phyloP scores from a whole-genome alignment of 805 yeast species.

The Wickerhamiella kazuoi region DNA sequence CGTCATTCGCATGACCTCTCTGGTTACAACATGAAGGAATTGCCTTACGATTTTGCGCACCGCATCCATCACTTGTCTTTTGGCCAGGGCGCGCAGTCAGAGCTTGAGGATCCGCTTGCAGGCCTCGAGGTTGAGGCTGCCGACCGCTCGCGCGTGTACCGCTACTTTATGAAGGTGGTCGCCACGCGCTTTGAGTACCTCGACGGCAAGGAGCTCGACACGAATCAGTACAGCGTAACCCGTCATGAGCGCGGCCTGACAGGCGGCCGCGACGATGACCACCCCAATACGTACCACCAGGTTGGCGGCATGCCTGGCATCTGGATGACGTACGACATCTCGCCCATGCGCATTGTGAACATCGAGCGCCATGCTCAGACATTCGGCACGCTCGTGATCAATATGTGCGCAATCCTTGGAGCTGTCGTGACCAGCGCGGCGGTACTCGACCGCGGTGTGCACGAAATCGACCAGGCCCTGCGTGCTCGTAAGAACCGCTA shows the following conservation, averaged over 20 bases:
- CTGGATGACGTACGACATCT: conserved; percentile 73
- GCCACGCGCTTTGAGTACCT: conserved; percentile 69
- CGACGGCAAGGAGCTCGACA: conserved; percentile 37
- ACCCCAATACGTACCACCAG: conserved; percentile 54
- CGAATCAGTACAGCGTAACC: conserved; percentile 83
- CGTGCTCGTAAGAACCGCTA: conserved; percentile 4
- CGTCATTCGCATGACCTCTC: conserved; percentile 73
- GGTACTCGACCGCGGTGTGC: conserved; percentile 67
- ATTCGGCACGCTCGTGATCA: conserved; percentile 20
- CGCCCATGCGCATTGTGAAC: conserved; percentile 83
- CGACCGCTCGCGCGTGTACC: conserved; percentile 43
- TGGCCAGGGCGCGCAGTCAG: conserved; percentile 37
- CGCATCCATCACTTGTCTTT: conserved; percentile 64
- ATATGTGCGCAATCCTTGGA: conserved; percentile 67
- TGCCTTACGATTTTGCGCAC: conserved; percentile 61
- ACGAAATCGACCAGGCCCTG: conserved; percentile 64
- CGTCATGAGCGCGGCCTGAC: conserved; percentile 66
- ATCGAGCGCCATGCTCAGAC: conserved; percentile 35
- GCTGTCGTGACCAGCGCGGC: conserved; percentile 90
- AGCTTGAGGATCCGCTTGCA: conserved; percentile 52
- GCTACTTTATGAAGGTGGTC: conserved; percentile 78
- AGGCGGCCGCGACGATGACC: conserved; percentile 87
- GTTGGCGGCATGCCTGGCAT: conserved; percentile 86
- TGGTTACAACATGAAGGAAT: conserved; percentile 37
- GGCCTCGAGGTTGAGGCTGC: conserved; percentile 26